Evolutionary conservation across 192 early-diverging fungal species (phyloP).

Genomic region (Phlyctochytrium arcticum): DNA sequence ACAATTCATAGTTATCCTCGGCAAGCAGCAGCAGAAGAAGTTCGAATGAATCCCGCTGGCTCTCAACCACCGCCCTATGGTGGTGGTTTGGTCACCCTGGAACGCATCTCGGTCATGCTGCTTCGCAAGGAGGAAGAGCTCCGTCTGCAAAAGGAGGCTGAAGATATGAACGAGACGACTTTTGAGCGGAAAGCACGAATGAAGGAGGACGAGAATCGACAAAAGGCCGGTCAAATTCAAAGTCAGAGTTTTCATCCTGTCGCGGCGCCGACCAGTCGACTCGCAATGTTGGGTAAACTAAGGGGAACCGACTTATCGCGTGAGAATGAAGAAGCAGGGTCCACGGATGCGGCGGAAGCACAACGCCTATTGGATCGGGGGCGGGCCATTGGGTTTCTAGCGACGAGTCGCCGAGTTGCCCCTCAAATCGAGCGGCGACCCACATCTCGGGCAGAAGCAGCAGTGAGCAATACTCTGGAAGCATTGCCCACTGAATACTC

Average conservation of each 20-base stretch:
- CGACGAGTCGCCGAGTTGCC: background rate
- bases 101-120: conserved; percentile 32
- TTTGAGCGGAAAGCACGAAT: conserved; percentile 23
- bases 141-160: conserved; percentile 23
- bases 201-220: conserved; percentile 16
- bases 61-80: background rate
- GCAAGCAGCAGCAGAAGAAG: too few species aligned
- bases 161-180: conserved; percentile 29
- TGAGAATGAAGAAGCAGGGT: too few species aligned
- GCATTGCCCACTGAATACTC: background rate
- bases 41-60: too few species aligned
- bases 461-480: background rate
- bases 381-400: conserved; percentile 11
- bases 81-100: conserved; percentile 10
- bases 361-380: background rate
- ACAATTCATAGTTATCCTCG: too few species aligned
- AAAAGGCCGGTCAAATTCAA: background rate
- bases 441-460: conserved; percentile 8
- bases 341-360: background rate
- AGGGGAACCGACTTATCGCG: too few species aligned
- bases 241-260: background rate
- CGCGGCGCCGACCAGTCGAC: too few species aligned
- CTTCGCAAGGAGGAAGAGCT: conserved; percentile 37
- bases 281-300: too few species aligned
- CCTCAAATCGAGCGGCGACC: conserved; percentile 5